Base-by-base conservation (phyloP, 1,284 basidiomycete species). In the Sporisorium graminicola region DNA sequence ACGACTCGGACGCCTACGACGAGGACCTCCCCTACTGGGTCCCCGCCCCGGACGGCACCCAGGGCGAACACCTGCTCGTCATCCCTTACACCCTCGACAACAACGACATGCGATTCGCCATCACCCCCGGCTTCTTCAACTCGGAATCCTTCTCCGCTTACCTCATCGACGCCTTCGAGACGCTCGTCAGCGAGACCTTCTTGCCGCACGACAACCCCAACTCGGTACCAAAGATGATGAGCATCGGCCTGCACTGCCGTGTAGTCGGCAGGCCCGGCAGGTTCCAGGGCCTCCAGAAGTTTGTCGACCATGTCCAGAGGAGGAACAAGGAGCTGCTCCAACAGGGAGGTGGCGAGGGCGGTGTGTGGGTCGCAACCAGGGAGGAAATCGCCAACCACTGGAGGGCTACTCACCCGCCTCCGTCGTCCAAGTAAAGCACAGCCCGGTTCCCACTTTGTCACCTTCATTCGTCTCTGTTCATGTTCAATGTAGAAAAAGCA, bases 1-100 rank as follows among this genome's bases (percentile, higher is more conserved):
- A 85, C 61, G 83, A 85, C 51, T 77, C 65, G 4, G 83, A 85
- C 33, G 82, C 83, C 5, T 82, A 86, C 66, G 82, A 84, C 54
- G 87, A 87, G 57, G 87, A 87, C 57, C 82, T 87, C 18, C 87
- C 87, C 2, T 86, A 86, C 76, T 87, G 85, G 82, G 82, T 86
- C 6, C 73, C 77, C 20, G 79, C 80, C 0, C 82, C 82, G 0
- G 77, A 78, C 42, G 79, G 78, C 7, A 77, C 78, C 10, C 56
- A 55, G 0, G 61, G 51, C 20, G 74, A 81, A 20, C 78, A 82
- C 20, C 72, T 87, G 9, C 83, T 87, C 16, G 82, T 87, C 47
- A 68, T 87, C 13, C 86, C 86, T 6, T 86, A 87, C 75, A 84
- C 83, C 1, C 77, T 86, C 46, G 86, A 86, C 62, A 86, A 82